These are phyloP conservation scores for Entomophthora muscae DNA, from an alignment of 371 early-diverging fungal genomes.

Conservation along the genomic window DNA sequence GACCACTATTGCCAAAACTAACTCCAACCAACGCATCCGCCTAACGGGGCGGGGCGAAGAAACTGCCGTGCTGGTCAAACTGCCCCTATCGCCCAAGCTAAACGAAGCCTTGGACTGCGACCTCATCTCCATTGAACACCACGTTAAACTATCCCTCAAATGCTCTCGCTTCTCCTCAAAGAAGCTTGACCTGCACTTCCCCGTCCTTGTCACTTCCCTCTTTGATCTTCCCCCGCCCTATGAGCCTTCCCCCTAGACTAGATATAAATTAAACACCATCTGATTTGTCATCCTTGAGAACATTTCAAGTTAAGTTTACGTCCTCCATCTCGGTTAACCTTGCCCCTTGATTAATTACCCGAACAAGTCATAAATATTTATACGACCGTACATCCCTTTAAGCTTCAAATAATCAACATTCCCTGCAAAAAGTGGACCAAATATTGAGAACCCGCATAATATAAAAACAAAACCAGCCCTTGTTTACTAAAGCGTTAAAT, in stretches of 20 bases:
- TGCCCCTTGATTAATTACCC: too few species aligned
- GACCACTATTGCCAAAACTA: conserved; percentile 1
- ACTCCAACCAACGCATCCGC: background rate
- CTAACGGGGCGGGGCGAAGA: background rate
- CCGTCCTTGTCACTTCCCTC: background rate
- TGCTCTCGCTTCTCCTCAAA: background rate
- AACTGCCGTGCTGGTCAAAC: background rate
- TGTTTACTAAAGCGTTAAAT: too few species aligned
- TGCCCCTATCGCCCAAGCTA: conserved; percentile 6
- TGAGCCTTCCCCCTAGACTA: background rate
- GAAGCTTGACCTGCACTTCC: conserved; percentile 5
- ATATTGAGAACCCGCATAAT: too few species aligned
- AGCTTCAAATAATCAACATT: too few species aligned
- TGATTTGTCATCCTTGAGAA: too few species aligned
- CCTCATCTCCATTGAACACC: conserved; percentile 1
- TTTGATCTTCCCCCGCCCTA: conserved; percentile 2
- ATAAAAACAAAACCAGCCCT: too few species aligned
- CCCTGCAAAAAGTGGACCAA: too few species aligned
- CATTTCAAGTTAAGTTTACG: too few species aligned
- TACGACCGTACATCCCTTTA: too few species aligned
- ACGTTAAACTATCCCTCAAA: conserved; percentile 5
- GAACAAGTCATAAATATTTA: too few species aligned
- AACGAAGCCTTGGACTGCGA: conserved; percentile 6
- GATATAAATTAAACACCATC: too few species aligned
- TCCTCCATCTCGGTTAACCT: too few species aligned